Evolutionary conservation across 352 stramenopile genomes (phyloP), one percentile per base, ranked within the genome.

Genomic region (Aphanomyces cochlioides): DNA sequence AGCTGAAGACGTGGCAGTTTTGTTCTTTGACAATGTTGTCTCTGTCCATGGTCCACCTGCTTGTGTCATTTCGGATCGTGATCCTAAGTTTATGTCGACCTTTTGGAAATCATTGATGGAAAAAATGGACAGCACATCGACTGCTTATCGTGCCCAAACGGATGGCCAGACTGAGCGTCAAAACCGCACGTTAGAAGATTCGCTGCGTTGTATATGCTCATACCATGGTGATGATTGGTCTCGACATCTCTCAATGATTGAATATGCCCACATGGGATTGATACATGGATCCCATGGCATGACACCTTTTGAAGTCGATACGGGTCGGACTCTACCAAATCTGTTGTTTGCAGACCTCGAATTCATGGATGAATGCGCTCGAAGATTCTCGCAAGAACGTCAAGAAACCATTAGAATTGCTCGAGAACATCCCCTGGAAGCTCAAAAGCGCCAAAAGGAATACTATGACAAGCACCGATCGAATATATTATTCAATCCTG

Each of bases 261-360:
- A 77, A 48, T 79, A 66, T 41, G 71, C 74, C 21, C 72, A 77
- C 60, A 59, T 67, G 5, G 72, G 68, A 4, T 19, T 77, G 4
- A 56, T 67, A 7, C 64, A 56, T 8, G 17, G 39, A 8, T 71
- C 72, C 4, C 74, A 58, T 2, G 59, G 59, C 3, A 12, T 77
- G 10, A 61, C 74, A 37, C 64, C 74, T 0, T 79, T n/a, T n/a
- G n/a, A n/a, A n/a, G n/a, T n/a, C n/a, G n/a, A 79, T 60, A 75
- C 64, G 10, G 64, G 64, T 56, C 59, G 59, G 6, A 17, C 47
- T 10, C 34, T 67, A 15, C 6, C 40, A 15, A 67, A 67, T 39
- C 59, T 39, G 8, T n/a, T 60, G 21, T 60, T 48, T 48, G 43
- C 8, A 21, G 21, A 13, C 21, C 8, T 36, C 21, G 54, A 61